Evolutionary conservation across 306 rosid genomes (phyloP), one percentile per base, ranked within the genome.

Genomic region (Trichosanthes truncata): DNA sequence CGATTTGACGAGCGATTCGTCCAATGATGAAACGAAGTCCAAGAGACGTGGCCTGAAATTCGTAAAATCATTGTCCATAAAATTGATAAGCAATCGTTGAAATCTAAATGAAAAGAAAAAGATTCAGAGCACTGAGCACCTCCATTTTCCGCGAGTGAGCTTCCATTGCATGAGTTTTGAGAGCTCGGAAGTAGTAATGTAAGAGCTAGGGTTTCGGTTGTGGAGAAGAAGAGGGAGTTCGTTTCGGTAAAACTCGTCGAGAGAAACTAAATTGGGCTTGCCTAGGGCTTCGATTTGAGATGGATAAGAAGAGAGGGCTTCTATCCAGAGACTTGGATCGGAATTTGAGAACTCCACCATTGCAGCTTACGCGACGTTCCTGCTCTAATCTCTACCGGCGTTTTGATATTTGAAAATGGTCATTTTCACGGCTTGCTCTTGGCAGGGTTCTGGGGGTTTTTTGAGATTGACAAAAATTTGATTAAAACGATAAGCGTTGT

Each of bases 71-170:
- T 26, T 35, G 25, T 26, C 5, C 23, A 60, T 46, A 15, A 43
- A 57, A 78, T 40, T 41, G 75, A 40, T 21, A 20, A n/a, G 20
- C 5, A 40, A 66, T 68, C 51, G 31, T n/a, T 10, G 31, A 68
- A 40, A 67, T 15, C 36, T 21, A 57, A 81, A 40, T 63, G 15
- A 60, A 20, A 14, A 23, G 55, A 46, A 35, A 55, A 25, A 52
- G 6, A 57, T n/a, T 5, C 18, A 62, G 21, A 62, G 11, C 21
- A 33, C 0, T 17, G 10, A 5, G 52, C 17, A 93, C 97, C 98
- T 87, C 97, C 97, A 92, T 83, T 95, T 92, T 0, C 98, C 97
- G 13, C 97, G 97, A 3, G 93, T 82, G 88, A 94, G 97, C 88
- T 92, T 94, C 97, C 97, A 94, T 51, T 86, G 93, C 97, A 95